Evolutionary conservation across 169 alveolate genomes (phyloP).

Genomic region (Cryptosporidium tyzzeri): DNA sequence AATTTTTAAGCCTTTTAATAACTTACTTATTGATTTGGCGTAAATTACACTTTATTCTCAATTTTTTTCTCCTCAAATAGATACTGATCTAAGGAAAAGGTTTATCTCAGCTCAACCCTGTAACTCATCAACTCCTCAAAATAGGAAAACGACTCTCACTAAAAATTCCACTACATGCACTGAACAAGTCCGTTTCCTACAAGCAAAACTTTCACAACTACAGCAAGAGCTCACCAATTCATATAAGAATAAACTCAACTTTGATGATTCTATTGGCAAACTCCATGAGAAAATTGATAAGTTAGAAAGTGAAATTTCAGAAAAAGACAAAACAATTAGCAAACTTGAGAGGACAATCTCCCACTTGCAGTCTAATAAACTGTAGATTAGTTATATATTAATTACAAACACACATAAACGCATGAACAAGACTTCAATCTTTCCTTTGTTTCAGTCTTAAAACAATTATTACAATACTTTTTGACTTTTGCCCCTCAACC

Average conservation of each 20-base stretch:
- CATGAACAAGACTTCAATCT: not conserved
- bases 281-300: conserved; percentile 20
- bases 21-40: too few relatives aligned
- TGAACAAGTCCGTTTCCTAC: not conserved
- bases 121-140: not conserved
- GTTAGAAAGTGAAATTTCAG: conserved; percentile 6
- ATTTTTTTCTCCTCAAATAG: not conserved
- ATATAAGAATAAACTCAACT: conserved; percentile 29
- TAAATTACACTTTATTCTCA: not conserved
- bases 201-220: conserved; percentile 16
- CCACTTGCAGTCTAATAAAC: not conserved
- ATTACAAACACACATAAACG: not conserved
- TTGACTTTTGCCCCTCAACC: not conserved
- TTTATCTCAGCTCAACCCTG: not conserved
- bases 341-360: conserved; percentile 25
- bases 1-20: not conserved
- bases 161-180: not conserved
- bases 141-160: not conserved
- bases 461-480: not conserved
- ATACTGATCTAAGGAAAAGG: conserved; percentile 6
- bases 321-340: conserved; percentile 50
- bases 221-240: conserved; percentile 59
- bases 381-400: not conserved
- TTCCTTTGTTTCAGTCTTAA: not conserved
- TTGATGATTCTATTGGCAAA: conserved; percentile 30